Conservation (phyloP, 495 filamentous ascomycete species). For the Gamarada debralockiae region DNA sequence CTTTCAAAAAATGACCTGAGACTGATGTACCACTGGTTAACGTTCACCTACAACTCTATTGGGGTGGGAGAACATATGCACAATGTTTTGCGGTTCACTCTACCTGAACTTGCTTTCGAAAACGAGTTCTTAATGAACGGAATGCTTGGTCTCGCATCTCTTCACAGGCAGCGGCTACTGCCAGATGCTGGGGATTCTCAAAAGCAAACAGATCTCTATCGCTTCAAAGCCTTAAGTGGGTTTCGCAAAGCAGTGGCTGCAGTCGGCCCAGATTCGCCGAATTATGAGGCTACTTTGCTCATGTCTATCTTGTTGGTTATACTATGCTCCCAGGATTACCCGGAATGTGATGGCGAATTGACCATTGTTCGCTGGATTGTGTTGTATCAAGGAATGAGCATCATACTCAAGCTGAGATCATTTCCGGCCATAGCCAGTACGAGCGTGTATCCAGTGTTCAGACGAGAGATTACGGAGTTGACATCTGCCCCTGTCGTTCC, state of each 20-base stretch:
- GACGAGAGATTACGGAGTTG: slow-evolving; percentile 8
- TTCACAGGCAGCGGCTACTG: slow-evolving; percentile 35
- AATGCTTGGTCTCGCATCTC: slow-evolving; percentile 41
- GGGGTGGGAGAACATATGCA: slow-evolving; percentile 12
- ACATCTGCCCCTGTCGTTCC: slow-evolving; percentile 9
- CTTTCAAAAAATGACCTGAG: slow-evolving; percentile 11
- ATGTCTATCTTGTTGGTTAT: slow-evolving; percentile 17
- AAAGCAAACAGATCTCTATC: slow-evolving; percentile 31
- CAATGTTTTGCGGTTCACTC: slow-evolving; percentile 34
- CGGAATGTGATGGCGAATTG: slow-evolving; percentile 9
- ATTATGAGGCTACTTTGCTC: slow-evolving; percentile 16
- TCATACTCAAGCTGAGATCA: slow-evolving; percentile 4
- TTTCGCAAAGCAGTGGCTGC: slow-evolving; percentile 41
- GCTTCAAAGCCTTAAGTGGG: slow-evolving; percentile 34
- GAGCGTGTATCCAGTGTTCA: slow-evolving; percentile 13
- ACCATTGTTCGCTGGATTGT: slow-evolving; percentile 14
- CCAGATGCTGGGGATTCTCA: slow-evolving; percentile 17
- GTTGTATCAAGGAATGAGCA: slow-evolving; percentile 14
- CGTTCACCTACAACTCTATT: slow-evolving; percentile 7
- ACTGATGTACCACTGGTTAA: slow-evolving; percentile 21
- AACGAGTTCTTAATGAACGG: slow-evolving; percentile 47
- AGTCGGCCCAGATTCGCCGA: slow-evolving; percentile 31
- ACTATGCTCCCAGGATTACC: slow-evolving; percentile 10
- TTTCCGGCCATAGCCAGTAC: neutral
- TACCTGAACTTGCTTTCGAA: slow-evolving; percentile 42